These are phyloP conservation scores for Xanthoconium stramineum DNA, from an alignment of 768 basidiomycete species.

Conservation along the genomic window DNA sequence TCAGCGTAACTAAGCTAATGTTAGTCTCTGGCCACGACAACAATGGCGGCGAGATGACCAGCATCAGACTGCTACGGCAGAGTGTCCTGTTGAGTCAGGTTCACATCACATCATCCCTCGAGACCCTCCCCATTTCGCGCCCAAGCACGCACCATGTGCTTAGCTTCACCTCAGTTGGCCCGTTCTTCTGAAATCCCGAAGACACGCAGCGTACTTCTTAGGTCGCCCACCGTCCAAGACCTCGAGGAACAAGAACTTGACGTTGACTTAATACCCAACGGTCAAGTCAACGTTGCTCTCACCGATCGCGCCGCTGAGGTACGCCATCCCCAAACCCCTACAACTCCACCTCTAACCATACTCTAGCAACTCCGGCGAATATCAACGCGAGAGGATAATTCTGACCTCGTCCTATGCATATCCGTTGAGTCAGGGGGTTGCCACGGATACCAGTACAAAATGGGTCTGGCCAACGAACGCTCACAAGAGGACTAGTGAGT, in stretches of 20 bases:
- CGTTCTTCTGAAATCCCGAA: constrained; percentile 40
- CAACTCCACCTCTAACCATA: no score
- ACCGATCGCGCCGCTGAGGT: constrained; percentile 31
- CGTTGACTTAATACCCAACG: constrained; percentile 51
- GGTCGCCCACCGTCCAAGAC: constrained; percentile 49
- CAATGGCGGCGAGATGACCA: not conserved
- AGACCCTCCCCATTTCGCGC: not conserved
- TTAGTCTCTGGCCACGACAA: no score
- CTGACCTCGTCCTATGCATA: constrained; percentile 69
- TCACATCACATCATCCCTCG: not conserved
- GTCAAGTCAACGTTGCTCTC: constrained; percentile 54
- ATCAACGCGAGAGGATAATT: constrained; percentile 58
- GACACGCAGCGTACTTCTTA: constrained; percentile 46
- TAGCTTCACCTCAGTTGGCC: constrained; percentile 23
- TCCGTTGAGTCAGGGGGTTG: constrained; percentile 58
- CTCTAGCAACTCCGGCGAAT: constrained; percentile 59
- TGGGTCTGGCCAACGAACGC: constrained; percentile 67
- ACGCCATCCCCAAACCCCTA: no score
- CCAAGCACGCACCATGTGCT: not conserved
- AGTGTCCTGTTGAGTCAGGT: not conserved
- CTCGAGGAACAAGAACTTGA: constrained; percentile 63
- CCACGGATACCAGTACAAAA: constrained; percentile 78
- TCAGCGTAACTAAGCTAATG: not conserved
- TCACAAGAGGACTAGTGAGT: constrained; percentile 84
- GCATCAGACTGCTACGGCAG: not conserved